These are phyloP conservation scores for Cotoneaster glaucophyllus DNA, from an alignment of 306 rosid genomes.

Conservation along the genomic window DNA sequence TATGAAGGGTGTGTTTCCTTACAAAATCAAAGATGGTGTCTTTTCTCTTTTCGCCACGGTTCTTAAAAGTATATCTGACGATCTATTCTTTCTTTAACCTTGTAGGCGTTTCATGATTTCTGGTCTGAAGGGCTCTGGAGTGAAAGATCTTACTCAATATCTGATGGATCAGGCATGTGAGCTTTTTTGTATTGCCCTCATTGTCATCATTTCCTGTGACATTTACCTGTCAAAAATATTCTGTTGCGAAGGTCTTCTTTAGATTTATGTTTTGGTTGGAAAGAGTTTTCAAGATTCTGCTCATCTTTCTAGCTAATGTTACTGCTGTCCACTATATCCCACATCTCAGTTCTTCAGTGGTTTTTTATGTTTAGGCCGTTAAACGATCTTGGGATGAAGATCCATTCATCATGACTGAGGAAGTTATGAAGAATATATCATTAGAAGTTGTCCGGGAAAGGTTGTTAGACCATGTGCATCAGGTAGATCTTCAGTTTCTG, in stretches of 20 bases:
- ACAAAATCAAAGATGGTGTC: not conserved
- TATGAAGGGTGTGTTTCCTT: conserved; percentile 64
- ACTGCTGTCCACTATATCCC: not conserved
- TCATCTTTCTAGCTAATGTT: not conserved
- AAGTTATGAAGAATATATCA: conserved; percentile 80
- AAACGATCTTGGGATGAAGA: conserved; percentile 93
- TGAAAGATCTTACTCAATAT: conserved; percentile 62
- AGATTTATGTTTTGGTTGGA: not conserved
- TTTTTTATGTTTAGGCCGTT: conserved; percentile 63
- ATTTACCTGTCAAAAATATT: not conserved
- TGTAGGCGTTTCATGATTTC: conserved; percentile 92
- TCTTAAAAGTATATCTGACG: conserved; percentile 23
- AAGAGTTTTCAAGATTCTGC: not conserved
- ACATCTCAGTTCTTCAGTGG: conserved; percentile 17
- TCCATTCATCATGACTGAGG: conserved; percentile 77
- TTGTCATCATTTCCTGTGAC: not conserved
- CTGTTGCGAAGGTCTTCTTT: not conserved
- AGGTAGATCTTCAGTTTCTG: conserved; percentile 43
- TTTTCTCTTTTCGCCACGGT: conserved; percentile 3
- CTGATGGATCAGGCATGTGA: conserved; percentile 83
- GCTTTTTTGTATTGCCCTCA: conserved; percentile 17
- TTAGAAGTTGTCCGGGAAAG: conserved; percentile 94
- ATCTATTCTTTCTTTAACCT: conserved; percentile 9
- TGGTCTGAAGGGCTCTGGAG: conserved; percentile 84
- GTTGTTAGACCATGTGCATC: conserved; percentile 88